Percentiles rank a stretch among this genome's conserved stretches.
These are phyloP conservation scores for Encephalitozoon cuniculi DNA, from an alignment of 371 early-diverging fungal genomes.

Conservation along the genomic window DNA sequence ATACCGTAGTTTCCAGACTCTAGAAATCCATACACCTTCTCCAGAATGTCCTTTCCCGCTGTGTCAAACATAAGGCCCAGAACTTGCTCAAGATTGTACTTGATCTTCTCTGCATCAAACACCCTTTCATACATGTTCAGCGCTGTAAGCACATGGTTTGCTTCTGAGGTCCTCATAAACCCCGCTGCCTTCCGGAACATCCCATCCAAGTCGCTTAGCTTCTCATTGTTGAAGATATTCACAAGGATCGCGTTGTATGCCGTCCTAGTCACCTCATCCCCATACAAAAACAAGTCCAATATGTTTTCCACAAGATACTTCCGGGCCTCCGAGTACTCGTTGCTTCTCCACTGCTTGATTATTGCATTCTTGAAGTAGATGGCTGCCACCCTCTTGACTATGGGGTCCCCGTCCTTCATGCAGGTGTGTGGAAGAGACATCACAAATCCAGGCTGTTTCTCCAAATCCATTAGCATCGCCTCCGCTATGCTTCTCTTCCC, in stretches of 20 bases:
- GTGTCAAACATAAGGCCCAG: constrained; percentile 33
- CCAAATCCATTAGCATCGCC: constrained; percentile 13
- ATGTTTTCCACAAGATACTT: constrained; percentile 17
- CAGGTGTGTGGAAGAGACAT: constrained; percentile 20
- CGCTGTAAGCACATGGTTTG: not conserved
- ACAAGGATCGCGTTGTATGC: constrained; percentile 36
- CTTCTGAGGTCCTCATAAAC: not conserved
- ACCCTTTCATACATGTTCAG: constrained; percentile 15
- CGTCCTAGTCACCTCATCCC: constrained; percentile 12
- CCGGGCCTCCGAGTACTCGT: not conserved
- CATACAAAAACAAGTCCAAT: constrained; percentile 13
- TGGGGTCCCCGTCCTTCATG: constrained; percentile 47
- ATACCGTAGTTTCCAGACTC: constrained; percentile 17
- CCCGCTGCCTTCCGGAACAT: not conserved
- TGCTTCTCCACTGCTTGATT: constrained; percentile 12
- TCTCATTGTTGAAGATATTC: constrained; percentile 33
- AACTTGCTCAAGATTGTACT: constrained; percentile 45
- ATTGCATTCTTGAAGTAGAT: constrained; percentile 53
- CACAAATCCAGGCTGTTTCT: constrained; percentile 40
- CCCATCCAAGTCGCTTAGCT: not conserved
- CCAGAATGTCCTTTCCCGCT: constrained; percentile 34
- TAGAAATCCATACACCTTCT: constrained; percentile 16
- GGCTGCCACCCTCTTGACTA: constrained; percentile 25
- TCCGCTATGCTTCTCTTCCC: constrained; percentile 46
- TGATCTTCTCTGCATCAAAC: constrained; percentile 33